phyloP scores from a whole-genome alignment of 2,329 filamentous ascomycete genomes.

The Waltergamsia citrina region DNA sequence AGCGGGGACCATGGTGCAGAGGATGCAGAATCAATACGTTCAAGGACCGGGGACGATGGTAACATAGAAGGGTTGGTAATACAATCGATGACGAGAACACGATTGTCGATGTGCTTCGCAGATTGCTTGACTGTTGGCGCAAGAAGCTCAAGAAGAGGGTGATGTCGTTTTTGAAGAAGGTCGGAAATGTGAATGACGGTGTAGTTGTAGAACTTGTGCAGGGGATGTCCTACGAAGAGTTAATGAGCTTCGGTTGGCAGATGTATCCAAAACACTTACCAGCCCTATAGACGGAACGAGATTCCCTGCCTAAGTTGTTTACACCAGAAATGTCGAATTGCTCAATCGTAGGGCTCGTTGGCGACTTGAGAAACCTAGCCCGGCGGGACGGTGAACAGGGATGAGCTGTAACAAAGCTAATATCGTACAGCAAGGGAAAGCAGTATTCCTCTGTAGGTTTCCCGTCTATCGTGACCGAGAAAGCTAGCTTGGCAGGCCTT shows the following conservation, averaged over 20 bases:
- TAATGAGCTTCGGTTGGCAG: background rate
- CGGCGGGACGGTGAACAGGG: slow-evolving; percentile 51
- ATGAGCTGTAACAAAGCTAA: slow-evolving; percentile 57
- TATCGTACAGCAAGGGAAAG: slow-evolving; percentile 43
- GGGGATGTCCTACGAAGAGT: slow-evolving; percentile 39
- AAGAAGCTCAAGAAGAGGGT: slow-evolving; percentile 37
- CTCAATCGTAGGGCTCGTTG: slow-evolving; percentile 49
- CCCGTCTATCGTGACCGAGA: slow-evolving; percentile 25
- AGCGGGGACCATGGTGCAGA: slow-evolving; percentile 14
- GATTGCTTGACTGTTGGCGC: slow-evolving; percentile 8
- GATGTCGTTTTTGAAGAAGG: slow-evolving; percentile 36
- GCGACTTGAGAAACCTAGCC: slow-evolving; percentile 48
- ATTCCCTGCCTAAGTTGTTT: slow-evolving; percentile 30
- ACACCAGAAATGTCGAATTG: slow-evolving; percentile 43
- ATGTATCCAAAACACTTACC: slow-evolving; percentile 27
- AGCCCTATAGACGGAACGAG: slow-evolving; percentile 36
- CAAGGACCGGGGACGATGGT: slow-evolving; percentile 34
- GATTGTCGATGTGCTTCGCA: slow-evolving; percentile 12
- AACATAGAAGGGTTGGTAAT: slow-evolving; percentile 39
- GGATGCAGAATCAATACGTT: slow-evolving; percentile 15
- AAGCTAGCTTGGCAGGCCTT: slow-evolving; percentile 23
- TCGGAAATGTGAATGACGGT: slow-evolving; percentile 49
- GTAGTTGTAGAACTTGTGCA: slow-evolving; percentile 55
- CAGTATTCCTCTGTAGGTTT: slow-evolving; percentile 29
- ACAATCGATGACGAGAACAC: slow-evolving; percentile 54